Percentiles rank a stretch among this genome's conserved stretches.
phyloP scores from a whole-genome alignment of 1,284 basidiomycete species.

The Trichosporon sp. region DNA sequence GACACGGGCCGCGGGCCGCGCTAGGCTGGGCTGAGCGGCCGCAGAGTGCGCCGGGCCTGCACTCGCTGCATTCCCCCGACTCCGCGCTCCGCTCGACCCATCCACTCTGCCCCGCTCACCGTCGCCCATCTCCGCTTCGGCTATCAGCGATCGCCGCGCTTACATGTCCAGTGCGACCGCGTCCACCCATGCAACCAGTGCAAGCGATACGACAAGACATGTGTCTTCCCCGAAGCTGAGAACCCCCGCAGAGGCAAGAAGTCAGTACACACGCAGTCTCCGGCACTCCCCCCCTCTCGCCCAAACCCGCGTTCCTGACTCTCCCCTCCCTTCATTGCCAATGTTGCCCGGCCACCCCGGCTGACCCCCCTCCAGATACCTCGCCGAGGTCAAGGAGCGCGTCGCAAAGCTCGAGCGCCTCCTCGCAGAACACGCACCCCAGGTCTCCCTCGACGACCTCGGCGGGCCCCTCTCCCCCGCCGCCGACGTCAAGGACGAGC shows the following conservation, averaged over 20 bases:
- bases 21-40: not conserved
- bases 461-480: not conserved
- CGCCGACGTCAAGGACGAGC: conserved; percentile 1
- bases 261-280: conserved; percentile 4
- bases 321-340: not conserved
- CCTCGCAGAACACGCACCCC: conserved; percentile 14
- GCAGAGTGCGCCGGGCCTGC: conserved; percentile 3
- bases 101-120: not conserved
- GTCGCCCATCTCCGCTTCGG: not conserved
- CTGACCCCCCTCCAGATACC: conserved; percentile 13
- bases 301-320: not conserved
- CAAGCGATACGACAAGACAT: conserved; percentile 21
- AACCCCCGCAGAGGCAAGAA: conserved; percentile 17
- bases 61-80: conserved; percentile 1
- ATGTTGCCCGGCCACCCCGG: not conserved
- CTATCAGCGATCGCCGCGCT: not conserved
- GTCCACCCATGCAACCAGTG: conserved; percentile 24
- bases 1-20: not conserved
- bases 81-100: conserved; percentile 2
- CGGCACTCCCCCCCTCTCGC: not conserved
- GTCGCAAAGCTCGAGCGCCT: conserved; percentile 20
- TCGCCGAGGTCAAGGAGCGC: conserved; percentile 23
- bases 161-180: conserved; percentile 21
- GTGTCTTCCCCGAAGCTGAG: conserved; percentile 19
- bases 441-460: conserved; percentile 14